These are phyloP conservation scores for Ogataea angusta DNA, from an alignment of 805 yeast species.

Conservation along the genomic window DNA sequence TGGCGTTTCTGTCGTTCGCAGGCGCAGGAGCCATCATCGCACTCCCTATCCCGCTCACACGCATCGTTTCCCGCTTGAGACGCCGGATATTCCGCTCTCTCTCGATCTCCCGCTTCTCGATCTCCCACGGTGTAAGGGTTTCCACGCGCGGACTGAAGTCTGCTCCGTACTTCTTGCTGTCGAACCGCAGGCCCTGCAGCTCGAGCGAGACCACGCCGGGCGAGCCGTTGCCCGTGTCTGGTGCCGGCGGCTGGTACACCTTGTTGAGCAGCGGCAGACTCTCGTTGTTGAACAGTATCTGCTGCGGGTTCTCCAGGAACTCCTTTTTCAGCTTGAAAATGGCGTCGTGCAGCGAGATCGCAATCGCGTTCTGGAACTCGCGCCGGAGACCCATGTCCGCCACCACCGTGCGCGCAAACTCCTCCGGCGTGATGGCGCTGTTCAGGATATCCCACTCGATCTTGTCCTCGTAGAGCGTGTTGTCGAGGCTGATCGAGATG, in stretches of 20 bases:
- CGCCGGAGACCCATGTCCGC: slow-evolving; percentile 78
- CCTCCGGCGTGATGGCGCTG: slow-evolving; percentile 66
- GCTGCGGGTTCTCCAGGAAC: slow-evolving; percentile 55
- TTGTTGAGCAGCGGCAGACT: slow-evolving; percentile 34
- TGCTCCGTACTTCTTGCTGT: slow-evolving; percentile 72
- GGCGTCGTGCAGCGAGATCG: slow-evolving; percentile 82
- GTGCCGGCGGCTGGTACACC: slow-evolving; percentile 29
- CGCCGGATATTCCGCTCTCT: slow-evolving; percentile 89
- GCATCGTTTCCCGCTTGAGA: slow-evolving; percentile 84
- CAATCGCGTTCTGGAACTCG: slow-evolving; percentile 87
- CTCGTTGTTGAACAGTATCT: slow-evolving; percentile 33
- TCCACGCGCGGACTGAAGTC: slow-evolving; percentile 89
- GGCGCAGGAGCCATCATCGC: slow-evolving; percentile 8
- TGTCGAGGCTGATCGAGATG: slow-evolving; percentile 76
- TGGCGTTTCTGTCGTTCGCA: slow-evolving; percentile 10
- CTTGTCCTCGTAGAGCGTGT: slow-evolving; percentile 82
- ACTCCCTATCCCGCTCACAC: slow-evolving; percentile 53
- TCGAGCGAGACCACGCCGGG: slow-evolving; percentile 15
- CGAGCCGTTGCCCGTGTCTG: slow-evolving; percentile 13
- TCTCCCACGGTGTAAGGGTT: slow-evolving; percentile 83
- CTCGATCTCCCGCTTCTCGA: slow-evolving; percentile 92
- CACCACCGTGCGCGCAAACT: slow-evolving; percentile 78
- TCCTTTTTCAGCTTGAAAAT: slow-evolving; percentile 76
- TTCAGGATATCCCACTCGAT: slow-evolving; percentile 86
- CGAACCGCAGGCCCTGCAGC: slow-evolving; percentile 58